phyloP scores from a whole-genome alignment of 768 basidiomycete species.

The Tremella yokohamensis region DNA sequence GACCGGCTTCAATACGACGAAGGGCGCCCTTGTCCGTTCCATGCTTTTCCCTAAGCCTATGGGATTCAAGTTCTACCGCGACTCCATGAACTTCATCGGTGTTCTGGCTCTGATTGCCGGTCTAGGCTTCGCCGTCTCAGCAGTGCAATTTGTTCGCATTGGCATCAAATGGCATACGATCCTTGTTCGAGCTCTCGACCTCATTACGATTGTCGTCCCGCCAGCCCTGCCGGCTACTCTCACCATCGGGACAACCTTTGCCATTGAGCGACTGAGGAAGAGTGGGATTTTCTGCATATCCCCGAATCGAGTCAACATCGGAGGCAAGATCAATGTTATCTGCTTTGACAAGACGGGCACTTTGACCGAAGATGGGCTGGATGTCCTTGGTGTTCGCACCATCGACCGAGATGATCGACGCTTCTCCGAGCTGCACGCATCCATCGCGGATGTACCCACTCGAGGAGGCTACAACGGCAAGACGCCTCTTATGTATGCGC shows the following conservation, averaged over 20 bases:
- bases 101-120: slow-evolving; percentile 88
- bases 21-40: slow-evolving; percentile 88
- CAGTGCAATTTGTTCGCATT: slow-evolving; percentile 83
- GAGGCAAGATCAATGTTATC: slow-evolving; percentile 91
- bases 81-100: slow-evolving; percentile 66
- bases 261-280: slow-evolving; percentile 80
- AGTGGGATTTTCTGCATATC: slow-evolving; percentile 92
- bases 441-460: slow-evolving; percentile 76
- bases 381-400: slow-evolving; percentile 87
- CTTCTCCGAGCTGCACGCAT: slow-evolving; percentile 85
- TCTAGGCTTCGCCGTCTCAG: slow-evolving; percentile 84
- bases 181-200: slow-evolving; percentile 81
- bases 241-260: slow-evolving; percentile 95
- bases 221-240: slow-evolving; percentile 95
- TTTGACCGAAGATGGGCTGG: slow-evolving; percentile 93
- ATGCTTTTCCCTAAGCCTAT: slow-evolving; percentile 99
- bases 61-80: slow-evolving; percentile 90
- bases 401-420: slow-evolving; percentile 68
- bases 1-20: slow-evolving; percentile 95
- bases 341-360: slow-evolving; percentile 99
- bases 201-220: slow-evolving; percentile 95
- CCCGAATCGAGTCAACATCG: slow-evolving; percentile 89
- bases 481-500: slow-evolving; percentile 81
- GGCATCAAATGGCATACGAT: slow-evolving; percentile 88
- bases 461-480: slow-evolving; percentile 61